Percentiles rank a stretch among this genome's conserved stretches.
Conservation (phyloP, 495 filamentous ascomycete species). For the Aspergillus hancockii region DNA sequence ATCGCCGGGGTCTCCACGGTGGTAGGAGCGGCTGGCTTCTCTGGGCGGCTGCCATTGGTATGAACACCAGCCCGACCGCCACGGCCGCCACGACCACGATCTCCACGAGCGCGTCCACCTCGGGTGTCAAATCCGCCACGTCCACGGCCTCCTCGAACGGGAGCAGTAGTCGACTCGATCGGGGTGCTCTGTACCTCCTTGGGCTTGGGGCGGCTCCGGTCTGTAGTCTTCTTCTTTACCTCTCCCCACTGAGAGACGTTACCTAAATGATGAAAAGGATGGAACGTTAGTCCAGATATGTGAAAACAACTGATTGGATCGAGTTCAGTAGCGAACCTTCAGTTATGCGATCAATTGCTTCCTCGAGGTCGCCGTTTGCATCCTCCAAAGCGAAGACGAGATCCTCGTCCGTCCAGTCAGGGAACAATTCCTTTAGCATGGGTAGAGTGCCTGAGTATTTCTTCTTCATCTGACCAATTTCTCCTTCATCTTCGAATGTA, state of each 20-base stretch:
- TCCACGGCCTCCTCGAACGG: conserved; percentile 64
- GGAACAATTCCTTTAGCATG: conserved; percentile 85
- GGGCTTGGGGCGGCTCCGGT: conserved; percentile 77
- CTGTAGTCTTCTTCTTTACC: conserved; percentile 89
- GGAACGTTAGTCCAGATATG: conserved; percentile 9
- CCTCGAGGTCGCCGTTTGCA: conserved; percentile 82
- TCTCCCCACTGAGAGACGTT: conserved; percentile 92
- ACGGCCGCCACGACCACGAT: conserved; percentile 74
- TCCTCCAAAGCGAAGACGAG: conserved; percentile 89
- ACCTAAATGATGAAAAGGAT: conserved; percentile 51
- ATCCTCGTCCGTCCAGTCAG: conserved; percentile 89
- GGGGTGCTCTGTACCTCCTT: conserved; percentile 67
- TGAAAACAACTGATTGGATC: conserved; percentile 4
- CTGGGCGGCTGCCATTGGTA: conserved; percentile 52
- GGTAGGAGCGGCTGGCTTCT: conserved; percentile 45
- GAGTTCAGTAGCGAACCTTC: conserved; percentile 64
- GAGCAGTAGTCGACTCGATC: conserved; percentile 44
- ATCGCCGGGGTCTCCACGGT: conserved; percentile 37
- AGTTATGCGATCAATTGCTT: conserved; percentile 83
- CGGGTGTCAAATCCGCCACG: conserved; percentile 66
- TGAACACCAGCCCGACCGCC: conserved; percentile 64
- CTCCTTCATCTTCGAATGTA: conserved; percentile 79
- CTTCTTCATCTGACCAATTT: conserved; percentile 89
- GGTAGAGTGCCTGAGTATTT: conserved; percentile 73
- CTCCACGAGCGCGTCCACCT: conserved; percentile 70